phyloP scores from a whole-genome alignment of 179 eudicot genomes.

The Spergularia azorica region DNA sequence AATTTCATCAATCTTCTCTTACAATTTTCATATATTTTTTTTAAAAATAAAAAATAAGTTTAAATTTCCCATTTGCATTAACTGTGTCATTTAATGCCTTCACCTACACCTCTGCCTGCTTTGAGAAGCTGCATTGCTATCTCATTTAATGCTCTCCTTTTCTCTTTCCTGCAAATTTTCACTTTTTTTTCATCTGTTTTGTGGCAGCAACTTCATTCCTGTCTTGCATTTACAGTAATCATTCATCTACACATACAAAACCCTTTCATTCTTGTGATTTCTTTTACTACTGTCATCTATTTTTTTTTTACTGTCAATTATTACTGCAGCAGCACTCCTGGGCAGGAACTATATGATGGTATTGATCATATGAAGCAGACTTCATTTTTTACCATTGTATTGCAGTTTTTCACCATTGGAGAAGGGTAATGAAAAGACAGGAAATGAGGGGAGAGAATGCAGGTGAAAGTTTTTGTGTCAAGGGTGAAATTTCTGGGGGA shows the following conservation, averaged over 20 bases:
- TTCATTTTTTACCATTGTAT: not conserved
- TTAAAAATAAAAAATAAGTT: not conserved
- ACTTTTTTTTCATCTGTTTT: conserved; percentile 16
- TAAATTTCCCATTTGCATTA: conserved; percentile 50
- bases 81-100: conserved; percentile 62
- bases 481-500: conserved; percentile 15
- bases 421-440: not conserved
- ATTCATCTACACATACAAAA: conserved; percentile 9
- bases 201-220: conserved; percentile 34
- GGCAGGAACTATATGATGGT: conserved; percentile 21
- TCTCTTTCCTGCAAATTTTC: conserved; percentile 12
- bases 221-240: conserved; percentile 28
- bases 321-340: not conserved
- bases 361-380: conserved; percentile 12
- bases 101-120: conserved; percentile 58
- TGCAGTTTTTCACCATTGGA: not conserved
- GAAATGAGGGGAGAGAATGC: conserved; percentile 18
- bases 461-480: conserved; percentile 13
- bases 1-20: not conserved
- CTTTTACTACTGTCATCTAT: no score
- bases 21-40: not conserved
- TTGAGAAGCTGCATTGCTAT: conserved; percentile 42
- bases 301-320: not conserved
- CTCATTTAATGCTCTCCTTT: conserved; percentile 44
- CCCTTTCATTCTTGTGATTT: conserved; percentile 18